Conservation (phyloP, 2,329 filamentous ascomycete species). For the Xylaria polymorpha region DNA sequence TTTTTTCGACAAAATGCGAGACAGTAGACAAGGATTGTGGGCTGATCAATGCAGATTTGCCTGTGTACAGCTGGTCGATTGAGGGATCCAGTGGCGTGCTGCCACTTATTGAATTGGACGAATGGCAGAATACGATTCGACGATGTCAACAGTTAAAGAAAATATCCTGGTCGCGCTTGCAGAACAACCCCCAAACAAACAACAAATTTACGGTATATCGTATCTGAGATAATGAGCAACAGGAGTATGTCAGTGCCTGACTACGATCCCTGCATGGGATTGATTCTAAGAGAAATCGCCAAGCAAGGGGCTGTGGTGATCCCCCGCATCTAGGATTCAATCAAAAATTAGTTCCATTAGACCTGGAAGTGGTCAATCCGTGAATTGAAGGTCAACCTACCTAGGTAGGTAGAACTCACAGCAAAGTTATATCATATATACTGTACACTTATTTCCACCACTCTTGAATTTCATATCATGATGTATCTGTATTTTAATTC, state of each 20-base stretch:
- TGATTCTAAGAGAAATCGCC: constrained; percentile 22
- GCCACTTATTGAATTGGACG: constrained; percentile 7
- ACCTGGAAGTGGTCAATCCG: not conserved
- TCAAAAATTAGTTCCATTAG: constrained; percentile 18
- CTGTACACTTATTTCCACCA: not conserved
- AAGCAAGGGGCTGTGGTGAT: constrained; percentile 12
- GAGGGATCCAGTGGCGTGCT: constrained; percentile 31
- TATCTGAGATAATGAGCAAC: not conserved
- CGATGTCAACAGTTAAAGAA: not conserved
- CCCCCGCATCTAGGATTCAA: constrained; percentile 20
- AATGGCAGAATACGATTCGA: constrained; percentile 1
- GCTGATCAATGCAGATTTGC: constrained; percentile 33
- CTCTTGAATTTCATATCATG: not conserved
- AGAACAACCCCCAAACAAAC: not conserved
- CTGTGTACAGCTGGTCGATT: constrained; percentile 26
- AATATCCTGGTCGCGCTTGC: not conserved
- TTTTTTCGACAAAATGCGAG: constrained; percentile 19
- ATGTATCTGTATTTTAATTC: no score
- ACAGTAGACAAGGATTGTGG: constrained; percentile 34
- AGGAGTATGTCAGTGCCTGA: not conserved
- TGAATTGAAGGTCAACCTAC: no score
- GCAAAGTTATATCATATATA: no score
- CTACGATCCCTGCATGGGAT: constrained; percentile 27
- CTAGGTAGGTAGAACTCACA: no score
- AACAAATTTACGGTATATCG: not conserved